A percentile compares a stretch with the other conserved stretches of the same genome.
Evolutionary conservation across 2,329 filamentous ascomycete species (phyloP).

Genomic region (Blumeria hordei): DNA sequence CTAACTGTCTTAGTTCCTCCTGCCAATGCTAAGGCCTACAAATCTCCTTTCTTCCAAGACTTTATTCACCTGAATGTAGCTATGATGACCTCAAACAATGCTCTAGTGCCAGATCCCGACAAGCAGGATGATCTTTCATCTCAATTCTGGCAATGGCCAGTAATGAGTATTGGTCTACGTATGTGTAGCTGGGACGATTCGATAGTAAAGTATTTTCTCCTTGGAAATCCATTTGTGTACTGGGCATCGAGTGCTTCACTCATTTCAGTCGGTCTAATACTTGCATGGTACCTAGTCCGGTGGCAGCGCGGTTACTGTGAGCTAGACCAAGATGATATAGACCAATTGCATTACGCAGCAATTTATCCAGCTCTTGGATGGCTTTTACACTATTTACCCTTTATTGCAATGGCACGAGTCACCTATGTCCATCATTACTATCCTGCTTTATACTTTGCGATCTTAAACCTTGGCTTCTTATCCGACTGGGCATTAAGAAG

Average conservation of each 20-base stretch:
- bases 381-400: slow-evolving; percentile 90
- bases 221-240: slow-evolving; percentile 90
- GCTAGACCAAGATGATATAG: slow-evolving; percentile 54
- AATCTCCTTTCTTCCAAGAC: slow-evolving; percentile 90
- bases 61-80: slow-evolving; percentile 96
- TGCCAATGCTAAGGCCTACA: slow-evolving; percentile 75
- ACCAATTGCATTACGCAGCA: slow-evolving; percentile 84
- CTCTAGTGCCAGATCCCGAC: slow-evolving; percentile 86
- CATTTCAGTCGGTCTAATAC: slow-evolving; percentile 43
- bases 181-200: slow-evolving; percentile 98
- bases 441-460: slow-evolving; percentile 91
- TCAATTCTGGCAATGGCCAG: slow-evolving; percentile 94
- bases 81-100: slow-evolving; percentile 99
- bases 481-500: slow-evolving; percentile 59
- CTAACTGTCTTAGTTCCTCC: slow-evolving; percentile 39
- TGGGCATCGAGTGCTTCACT: slow-evolving; percentile 76
- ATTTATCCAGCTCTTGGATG: slow-evolving; percentile 82
- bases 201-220: slow-evolving; percentile 92
- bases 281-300: slow-evolving; percentile 68
- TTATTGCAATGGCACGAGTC: slow-evolving; percentile 92
- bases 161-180: slow-evolving; percentile 79
- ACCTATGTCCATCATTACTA: slow-evolving; percentile 99
- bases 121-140: slow-evolving; percentile 98
- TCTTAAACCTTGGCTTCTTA: slow-evolving; percentile 70
- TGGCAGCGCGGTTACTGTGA: slow-evolving; percentile 92